Conservation (phyloP, 2,329 filamentous ascomycete species). For the Diaporthe sp. region DNA sequence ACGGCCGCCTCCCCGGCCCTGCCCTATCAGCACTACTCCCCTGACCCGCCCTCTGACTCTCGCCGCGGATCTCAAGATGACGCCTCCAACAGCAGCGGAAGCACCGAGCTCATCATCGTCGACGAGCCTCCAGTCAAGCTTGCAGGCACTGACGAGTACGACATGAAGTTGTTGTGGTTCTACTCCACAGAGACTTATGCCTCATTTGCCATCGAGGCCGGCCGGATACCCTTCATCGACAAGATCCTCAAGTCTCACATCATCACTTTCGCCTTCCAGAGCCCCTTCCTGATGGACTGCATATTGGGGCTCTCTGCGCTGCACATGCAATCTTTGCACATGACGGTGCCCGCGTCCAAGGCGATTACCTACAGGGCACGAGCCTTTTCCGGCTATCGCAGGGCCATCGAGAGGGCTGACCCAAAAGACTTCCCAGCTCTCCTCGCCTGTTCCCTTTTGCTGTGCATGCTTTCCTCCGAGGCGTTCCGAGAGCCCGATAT, state of each 20-base stretch:
- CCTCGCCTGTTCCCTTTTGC: constrained; percentile 64
- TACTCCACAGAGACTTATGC: constrained; percentile 63
- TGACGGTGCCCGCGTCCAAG: constrained; percentile 56
- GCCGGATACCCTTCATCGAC: constrained; percentile 53
- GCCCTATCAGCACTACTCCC: constrained; percentile 7
- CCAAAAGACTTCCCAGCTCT: constrained; percentile 65
- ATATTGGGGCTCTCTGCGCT: constrained; percentile 66
- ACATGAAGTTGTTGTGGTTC: constrained; percentile 71
- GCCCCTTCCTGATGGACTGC: constrained; percentile 69
- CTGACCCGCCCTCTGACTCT: constrained; percentile 5
- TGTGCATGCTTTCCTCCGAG: constrained; percentile 65
- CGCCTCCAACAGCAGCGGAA: constrained; percentile 38
- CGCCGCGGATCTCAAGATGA: constrained; percentile 37
- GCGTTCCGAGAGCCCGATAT: constrained; percentile 63
- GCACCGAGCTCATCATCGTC: constrained; percentile 49
- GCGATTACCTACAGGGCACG: constrained; percentile 61
- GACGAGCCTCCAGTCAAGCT: constrained; percentile 55
- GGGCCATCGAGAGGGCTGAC: constrained; percentile 62
- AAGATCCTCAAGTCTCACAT: constrained; percentile 62
- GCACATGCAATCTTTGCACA: constrained; percentile 60
- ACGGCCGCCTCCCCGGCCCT: constrained; percentile 25
- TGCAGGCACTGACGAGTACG: constrained; percentile 53
- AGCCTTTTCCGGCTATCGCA: constrained; percentile 65
- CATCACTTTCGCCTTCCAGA: constrained; percentile 64
- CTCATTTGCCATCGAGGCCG: constrained; percentile 60